Conservation (phyloP, 148 eudicot genomes). For the Polygonum maritimum region DNA sequence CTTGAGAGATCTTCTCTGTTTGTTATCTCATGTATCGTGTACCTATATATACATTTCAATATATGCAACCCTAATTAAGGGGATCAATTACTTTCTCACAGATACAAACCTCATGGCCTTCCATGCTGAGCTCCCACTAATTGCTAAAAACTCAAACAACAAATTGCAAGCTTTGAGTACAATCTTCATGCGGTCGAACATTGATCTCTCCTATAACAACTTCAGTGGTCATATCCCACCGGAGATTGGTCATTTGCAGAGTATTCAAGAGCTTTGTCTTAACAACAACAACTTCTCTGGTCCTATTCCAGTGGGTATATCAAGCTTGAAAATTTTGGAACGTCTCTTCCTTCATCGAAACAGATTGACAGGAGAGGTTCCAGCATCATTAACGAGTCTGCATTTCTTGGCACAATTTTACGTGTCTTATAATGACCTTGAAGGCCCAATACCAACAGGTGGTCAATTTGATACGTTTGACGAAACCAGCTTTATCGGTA, state of each 20-base stretch:
- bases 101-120: slow-evolving; percentile 24
- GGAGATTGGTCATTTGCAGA: slow-evolving; percentile 51
- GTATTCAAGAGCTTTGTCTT: slow-evolving; percentile 53
- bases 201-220: slow-evolving; percentile 45
- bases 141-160: not conserved
- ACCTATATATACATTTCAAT: no score
- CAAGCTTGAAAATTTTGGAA: slow-evolving; percentile 60
- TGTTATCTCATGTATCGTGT: no score
- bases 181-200: no score
- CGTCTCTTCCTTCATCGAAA: slow-evolving; percentile 54
- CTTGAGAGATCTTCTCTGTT: no score
- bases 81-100: no score
- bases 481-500: slow-evolving; percentile 17
- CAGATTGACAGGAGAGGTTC: slow-evolving; percentile 60
- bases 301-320: slow-evolving; percentile 54
- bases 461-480: slow-evolving; percentile 45
- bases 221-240: slow-evolving; percentile 54
- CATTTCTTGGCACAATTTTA: slow-evolving; percentile 42
- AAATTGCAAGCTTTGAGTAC: no score
- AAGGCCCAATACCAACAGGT: slow-evolving; percentile 49
- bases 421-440: slow-evolving; percentile 47
- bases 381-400: slow-evolving; percentile 47
- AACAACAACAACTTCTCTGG: slow-evolving; percentile 54
- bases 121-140: slow-evolving; percentile 62
- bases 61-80: no score